phyloP scores from a whole-genome alignment of 2,329 filamentous ascomycete species.

The Venturia effusa region DNA sequence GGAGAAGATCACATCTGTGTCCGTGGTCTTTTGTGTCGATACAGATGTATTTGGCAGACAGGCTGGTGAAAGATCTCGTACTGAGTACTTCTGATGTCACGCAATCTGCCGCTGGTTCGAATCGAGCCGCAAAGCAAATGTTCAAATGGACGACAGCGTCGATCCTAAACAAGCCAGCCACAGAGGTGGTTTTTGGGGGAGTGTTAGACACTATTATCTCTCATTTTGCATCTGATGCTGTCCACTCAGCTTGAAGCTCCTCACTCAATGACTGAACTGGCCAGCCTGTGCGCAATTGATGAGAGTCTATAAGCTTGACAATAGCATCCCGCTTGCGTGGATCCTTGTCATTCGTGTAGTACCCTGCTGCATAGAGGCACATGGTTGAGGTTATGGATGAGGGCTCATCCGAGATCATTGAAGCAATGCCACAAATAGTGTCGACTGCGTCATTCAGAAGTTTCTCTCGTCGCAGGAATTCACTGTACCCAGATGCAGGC shows the following conservation, averaged over 20 bases:
- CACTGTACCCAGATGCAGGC: slow-evolving; percentile 40
- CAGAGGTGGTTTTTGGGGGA: background rate
- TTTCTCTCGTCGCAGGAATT: slow-evolving; percentile 35
- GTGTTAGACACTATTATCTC: background rate
- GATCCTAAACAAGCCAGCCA: background rate
- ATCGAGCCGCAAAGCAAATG: background rate
- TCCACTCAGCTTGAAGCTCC: slow-evolving; percentile 7
- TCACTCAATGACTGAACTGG: slow-evolving; percentile 4
- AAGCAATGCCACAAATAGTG: slow-evolving; percentile 40
- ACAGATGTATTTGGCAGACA: background rate
- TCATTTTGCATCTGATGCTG: background rate
- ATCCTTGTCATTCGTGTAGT: slow-evolving; percentile 1
- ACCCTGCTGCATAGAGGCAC: background rate
- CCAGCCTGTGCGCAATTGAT: slow-evolving; percentile 8
- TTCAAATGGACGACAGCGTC: background rate
- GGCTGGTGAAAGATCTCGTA: background rate
- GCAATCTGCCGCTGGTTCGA: background rate
- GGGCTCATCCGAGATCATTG: slow-evolving; percentile 20
- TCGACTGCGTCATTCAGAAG: slow-evolving; percentile 37
- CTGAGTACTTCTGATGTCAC: background rate
- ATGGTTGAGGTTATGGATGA: slow-evolving; percentile 4
- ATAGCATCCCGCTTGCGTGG: slow-evolving; percentile 4
- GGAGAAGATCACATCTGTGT: background rate
- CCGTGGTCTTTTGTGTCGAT: background rate
- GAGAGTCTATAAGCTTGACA: slow-evolving; percentile 6